Conservation (phyloP, 164 flowering plant species). For the Vitis riparia region DNA sequence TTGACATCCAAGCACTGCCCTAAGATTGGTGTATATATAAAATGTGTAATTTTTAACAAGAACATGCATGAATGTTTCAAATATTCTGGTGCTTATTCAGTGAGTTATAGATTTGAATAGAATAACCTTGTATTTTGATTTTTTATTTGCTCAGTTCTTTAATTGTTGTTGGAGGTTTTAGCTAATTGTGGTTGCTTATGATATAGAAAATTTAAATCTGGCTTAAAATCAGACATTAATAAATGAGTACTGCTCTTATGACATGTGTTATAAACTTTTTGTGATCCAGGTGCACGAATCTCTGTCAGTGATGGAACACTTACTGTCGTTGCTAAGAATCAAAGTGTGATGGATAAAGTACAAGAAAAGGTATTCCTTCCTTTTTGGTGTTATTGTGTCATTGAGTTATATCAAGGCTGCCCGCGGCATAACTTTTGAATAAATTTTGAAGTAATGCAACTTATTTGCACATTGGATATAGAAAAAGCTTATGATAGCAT, state of each 20-base stretch:
- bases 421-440: not conserved
- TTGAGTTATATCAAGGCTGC: not conserved
- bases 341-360: slow-evolving; percentile 70
- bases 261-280: not conserved
- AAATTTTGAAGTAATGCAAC: not conserved
- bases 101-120: not conserved
- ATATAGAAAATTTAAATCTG: not conserved
- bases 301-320: slow-evolving; percentile 78
- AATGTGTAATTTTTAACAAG: not conserved
- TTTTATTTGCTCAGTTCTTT: not conserved
- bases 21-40: not conserved
- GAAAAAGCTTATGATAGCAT: too few species aligned
- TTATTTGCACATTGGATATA: too few species aligned
- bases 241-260: not conserved
- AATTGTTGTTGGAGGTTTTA: not conserved
- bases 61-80: not conserved
- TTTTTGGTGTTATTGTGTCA: not conserved
- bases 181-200: not conserved
- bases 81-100: not conserved
- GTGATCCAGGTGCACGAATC: slow-evolving; percentile 66
- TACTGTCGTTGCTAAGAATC: slow-evolving; percentile 85
- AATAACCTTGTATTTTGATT: not conserved
- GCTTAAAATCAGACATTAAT: not conserved
- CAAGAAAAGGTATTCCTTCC: slow-evolving; percentile 64
- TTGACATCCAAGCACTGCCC: not conserved